Base-by-base conservation (phyloP, 2,329 filamentous ascomycete genomes). In the Graphilbum ipis-grandicollis region DNA sequence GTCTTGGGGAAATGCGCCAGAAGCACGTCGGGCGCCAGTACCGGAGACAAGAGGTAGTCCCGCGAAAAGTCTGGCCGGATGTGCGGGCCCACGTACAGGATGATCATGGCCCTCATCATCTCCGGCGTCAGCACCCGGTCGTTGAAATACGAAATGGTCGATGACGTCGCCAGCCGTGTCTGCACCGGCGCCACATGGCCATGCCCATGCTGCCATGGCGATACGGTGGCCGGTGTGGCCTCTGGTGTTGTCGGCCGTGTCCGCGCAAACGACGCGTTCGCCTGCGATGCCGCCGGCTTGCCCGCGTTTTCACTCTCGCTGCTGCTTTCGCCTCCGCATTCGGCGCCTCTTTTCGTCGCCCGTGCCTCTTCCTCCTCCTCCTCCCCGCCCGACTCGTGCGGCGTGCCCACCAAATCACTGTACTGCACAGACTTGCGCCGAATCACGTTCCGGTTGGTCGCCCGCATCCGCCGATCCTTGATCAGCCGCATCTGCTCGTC, bases 31-130 rank as follows among this genome's bases (percentile, higher is more conserved):
- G 90, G 90, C 0, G 90, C 86, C 0, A 94, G 69, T 1, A 94
- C 75, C 0, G 90, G 90, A 0, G 82, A 93, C 3, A 98, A 71
- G 0, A 93, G 69, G 52, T 85, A 94, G 55, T 98, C 88, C 7
- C 81, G 83, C 21, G 74, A 74, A 54, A 98, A 96, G 52, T 96
- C 85, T 0, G 90, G 90, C 1, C 86, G 78, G 54, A 90, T 83
- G 52, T 94, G 81, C 0, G 86, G 85, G 1, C 90, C 90, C 38
- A 98, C 81, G 54, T 98, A 98, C 4, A 98, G 66, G 45, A 98
- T 93, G 45, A 98, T 93, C 86, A 98, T 96, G 44, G 86, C 84
- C 23, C 90, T 80, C 79, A 96, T 94, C 84, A 96, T 93, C 56
- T 98, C 90, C 0, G 90, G 88, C 0, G 84, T 88, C 13, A 98